Base-by-base conservation (phyloP, 371 early-diverging fungal species). In the Mucor sp. region DNA sequence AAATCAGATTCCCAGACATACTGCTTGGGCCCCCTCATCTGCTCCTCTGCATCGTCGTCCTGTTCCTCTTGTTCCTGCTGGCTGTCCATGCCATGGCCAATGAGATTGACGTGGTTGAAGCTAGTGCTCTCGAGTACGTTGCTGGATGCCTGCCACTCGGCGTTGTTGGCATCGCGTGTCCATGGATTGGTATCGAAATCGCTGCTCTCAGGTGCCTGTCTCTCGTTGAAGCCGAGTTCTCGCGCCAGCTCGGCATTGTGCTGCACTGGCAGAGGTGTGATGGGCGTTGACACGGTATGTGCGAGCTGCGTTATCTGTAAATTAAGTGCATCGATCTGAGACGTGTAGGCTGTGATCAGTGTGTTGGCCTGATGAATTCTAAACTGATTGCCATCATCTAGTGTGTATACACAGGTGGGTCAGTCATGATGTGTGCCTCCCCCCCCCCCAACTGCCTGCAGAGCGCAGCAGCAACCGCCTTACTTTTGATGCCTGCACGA, bases 1-100 rank as follows among this genome's bases (percentile, higher is more conserved):
- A 83, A 69, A 70, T 93, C 93, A 0, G 85, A 80, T 65, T 92
- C 91, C 95, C 95, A 95, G 6, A 81, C 79, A 28, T 78, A 81
- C 11, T 74, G 19, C 27, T 72, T 75, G 11, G 72, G 65, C 2
- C 55, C 62, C 35, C 67, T 63, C 23, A 25, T 60, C 17, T 48
- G 53, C 4, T 56, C 53, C 19, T 39, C 50, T n/a, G n/a, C 2
- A 25, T 37, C n/a, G 1, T 32, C 37, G 0, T 21, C 39, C 23
- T 23, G 23, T n/a, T 23, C 14, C 3, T 55, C 50, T 17, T 32
- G 37, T 17, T 66, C 48, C 21, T 9, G 27, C 28, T 19, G 48
- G 23, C 30, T 17, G 14, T 72, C 76, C 39, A 62, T 64, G 6
- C 69, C 70, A 39, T 79, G 76, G 12, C 70, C 72, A 5, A 74